Conservation (phyloP, 2,329 filamentous ascomycete genomes). For the Fusarium sp. region DNA sequence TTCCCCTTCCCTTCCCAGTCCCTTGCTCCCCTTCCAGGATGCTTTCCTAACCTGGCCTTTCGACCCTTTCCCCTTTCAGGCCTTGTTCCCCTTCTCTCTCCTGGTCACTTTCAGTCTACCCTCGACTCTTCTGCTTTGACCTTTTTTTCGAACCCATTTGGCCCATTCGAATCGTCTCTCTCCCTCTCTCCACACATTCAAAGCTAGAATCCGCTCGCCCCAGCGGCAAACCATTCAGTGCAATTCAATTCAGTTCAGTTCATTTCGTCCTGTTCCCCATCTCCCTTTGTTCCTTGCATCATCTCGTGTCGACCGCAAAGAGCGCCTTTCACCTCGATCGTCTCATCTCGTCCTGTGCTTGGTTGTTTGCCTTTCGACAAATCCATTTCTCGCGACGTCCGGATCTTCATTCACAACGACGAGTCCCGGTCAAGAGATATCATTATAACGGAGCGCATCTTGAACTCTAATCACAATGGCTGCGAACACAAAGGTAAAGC, state of each 20-base stretch:
- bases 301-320: conserved; percentile 16
- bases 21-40: conserved; percentile 33
- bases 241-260: not conserved
- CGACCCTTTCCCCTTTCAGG: conserved; percentile 39
- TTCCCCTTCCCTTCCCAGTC: conserved; percentile 12
- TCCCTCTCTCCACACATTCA: conserved; percentile 29
- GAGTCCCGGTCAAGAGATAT: conserved; percentile 24
- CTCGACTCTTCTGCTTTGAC: conserved; percentile 39
- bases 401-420: conserved; percentile 27
- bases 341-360: conserved; percentile 6
- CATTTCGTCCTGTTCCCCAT: conserved; percentile 14
- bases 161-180: conserved; percentile 33
- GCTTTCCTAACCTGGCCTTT: conserved; percentile 28
- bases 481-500: conserved; percentile 50
- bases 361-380: conserved; percentile 27
- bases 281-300: conserved; percentile 34
- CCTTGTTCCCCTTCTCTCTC: conserved; percentile 37
- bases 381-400: conserved; percentile 30
- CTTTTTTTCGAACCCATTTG: conserved; percentile 37
- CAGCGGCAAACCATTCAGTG: conserved; percentile 32
- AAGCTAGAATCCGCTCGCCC: conserved; percentile 32
- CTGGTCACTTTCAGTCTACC: conserved; percentile 14
- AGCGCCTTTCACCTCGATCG: conserved; percentile 16
- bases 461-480: conserved; percentile 47
- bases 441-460: conserved; percentile 31